Evolutionary conservation across 306 rosid genomes (phyloP).

Genomic region (Cucurbita ficifolia): DNA sequence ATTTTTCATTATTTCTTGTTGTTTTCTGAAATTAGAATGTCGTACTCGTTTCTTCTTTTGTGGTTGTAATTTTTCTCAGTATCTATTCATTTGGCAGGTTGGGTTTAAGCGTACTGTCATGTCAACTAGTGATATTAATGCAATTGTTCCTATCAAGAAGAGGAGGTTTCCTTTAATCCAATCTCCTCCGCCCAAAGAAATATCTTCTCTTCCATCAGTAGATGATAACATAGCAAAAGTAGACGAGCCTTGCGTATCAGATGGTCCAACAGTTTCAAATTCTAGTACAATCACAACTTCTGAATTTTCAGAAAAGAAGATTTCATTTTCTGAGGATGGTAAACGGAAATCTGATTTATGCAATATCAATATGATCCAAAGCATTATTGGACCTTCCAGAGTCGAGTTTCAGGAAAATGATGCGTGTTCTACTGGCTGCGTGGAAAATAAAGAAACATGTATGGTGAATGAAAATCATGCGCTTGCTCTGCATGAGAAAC

Average conservation of each 20-base stretch:
- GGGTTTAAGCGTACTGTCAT: constrained; percentile 52
- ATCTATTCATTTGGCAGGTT: constrained; percentile 55
- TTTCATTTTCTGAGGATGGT: constrained; percentile 24
- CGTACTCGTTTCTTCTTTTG: too few relatives aligned
- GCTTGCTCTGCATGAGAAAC: constrained; percentile 17
- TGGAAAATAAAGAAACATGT: constrained; percentile 20
- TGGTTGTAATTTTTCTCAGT: background rate
- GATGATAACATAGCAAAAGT: constrained; percentile 26
- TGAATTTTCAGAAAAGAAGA: constrained; percentile 25
- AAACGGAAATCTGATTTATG: constrained; percentile 22
- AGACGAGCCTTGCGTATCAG: constrained; percentile 32
- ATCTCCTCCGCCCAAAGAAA: constrained; percentile 43
- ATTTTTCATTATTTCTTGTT: background rate
- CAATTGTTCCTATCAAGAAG: constrained; percentile 92
- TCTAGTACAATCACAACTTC: constrained; percentile 31
- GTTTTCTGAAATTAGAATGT: background rate
- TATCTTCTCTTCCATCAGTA: constrained; percentile 13
- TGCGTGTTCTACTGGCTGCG: constrained; percentile 19
- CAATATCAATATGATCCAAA: constrained; percentile 19
- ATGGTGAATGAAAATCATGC: constrained; percentile 13
- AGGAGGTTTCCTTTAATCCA: constrained; percentile 46
- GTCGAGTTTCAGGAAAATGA: constrained; percentile 35
- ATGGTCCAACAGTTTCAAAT: constrained; percentile 30
- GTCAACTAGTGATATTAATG: constrained; percentile 53
- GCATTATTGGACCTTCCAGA: constrained; percentile 9